Evolutionary conservation across 2,329 filamentous ascomycete species (phyloP).

Genomic region (Botrytis galanthina): DNA sequence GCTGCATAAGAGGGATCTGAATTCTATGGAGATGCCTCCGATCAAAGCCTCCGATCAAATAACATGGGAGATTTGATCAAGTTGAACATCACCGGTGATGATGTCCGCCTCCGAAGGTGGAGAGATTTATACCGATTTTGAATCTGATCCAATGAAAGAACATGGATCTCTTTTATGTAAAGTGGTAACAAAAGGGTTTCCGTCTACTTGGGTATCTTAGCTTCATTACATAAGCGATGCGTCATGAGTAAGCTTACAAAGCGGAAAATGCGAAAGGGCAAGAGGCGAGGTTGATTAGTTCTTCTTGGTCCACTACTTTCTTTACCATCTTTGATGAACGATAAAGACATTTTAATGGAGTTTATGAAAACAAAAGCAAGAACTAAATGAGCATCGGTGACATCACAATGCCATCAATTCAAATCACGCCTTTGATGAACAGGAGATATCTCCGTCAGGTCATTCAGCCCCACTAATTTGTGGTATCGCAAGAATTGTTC

Average conservation of each 20-base stretch:
- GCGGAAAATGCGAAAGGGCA: not conserved
- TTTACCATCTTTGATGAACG: not conserved
- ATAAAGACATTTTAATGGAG: not conserved
- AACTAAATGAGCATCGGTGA: not conserved
- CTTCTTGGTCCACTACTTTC: not conserved
- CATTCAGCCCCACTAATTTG: not conserved
- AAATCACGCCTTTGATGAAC: not conserved
- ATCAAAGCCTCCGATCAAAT: not conserved
- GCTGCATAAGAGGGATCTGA: not conserved
- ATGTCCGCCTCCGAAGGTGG: slow-evolving; percentile 2
- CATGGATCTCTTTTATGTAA: not conserved
- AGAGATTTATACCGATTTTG: not conserved
- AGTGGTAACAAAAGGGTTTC: not conserved
- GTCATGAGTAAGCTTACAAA: not conserved
- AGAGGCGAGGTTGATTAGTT: not conserved
- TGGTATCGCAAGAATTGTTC: not conserved
- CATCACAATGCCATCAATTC: not conserved
- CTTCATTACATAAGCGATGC: not conserved
- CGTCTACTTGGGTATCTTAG: no score
- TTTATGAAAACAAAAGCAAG: not conserved
- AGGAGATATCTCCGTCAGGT: not conserved
- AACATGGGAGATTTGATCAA: not conserved
- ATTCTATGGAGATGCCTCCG: slow-evolving; percentile 3
- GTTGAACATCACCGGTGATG: not conserved
- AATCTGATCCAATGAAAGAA: not conserved